Conservation (phyloP, 140 eudicot species). For the Stevia rebaudiana region DNA sequence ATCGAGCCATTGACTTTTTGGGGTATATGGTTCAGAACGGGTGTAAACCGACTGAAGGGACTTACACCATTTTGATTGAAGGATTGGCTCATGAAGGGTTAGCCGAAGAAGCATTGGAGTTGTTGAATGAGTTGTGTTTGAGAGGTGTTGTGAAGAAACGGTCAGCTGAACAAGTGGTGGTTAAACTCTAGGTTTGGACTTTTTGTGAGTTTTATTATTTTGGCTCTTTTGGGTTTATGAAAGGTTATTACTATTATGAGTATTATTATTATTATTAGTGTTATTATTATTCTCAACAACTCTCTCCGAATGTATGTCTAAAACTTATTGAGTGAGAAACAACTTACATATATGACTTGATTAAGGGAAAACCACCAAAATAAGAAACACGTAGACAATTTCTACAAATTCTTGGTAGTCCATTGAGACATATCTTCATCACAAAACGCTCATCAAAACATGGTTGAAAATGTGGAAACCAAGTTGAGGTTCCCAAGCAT, state of each 20-base stretch:
- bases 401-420: no score
- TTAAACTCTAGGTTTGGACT: constrained; percentile 29
- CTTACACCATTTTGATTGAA: constrained; percentile 65
- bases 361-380: no score
- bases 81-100: constrained; percentile 76
- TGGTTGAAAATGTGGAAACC: no score
- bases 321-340: no score
- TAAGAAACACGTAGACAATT: no score
- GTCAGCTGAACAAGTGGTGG: constrained; percentile 53
- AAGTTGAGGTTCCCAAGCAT: no score
- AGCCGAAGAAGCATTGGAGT: constrained; percentile 54
- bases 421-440: no score
- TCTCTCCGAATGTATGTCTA: no score
- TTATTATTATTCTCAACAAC: background rate
- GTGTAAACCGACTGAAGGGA: constrained; percentile 72
- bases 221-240: constrained; percentile 2
- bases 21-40: constrained; percentile 61
- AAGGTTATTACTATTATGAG: background rate
- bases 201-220: background rate
- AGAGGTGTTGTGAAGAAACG: constrained; percentile 61
- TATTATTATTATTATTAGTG: background rate
- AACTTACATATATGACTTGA: no score
- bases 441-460: no score
- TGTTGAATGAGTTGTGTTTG: constrained; percentile 61
- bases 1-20: constrained; percentile 76